Evolutionary conservation across 2,329 filamentous ascomycete species (phyloP), one percentile per base, ranked within the genome.

Genomic region (Aspergillus latus): DNA sequence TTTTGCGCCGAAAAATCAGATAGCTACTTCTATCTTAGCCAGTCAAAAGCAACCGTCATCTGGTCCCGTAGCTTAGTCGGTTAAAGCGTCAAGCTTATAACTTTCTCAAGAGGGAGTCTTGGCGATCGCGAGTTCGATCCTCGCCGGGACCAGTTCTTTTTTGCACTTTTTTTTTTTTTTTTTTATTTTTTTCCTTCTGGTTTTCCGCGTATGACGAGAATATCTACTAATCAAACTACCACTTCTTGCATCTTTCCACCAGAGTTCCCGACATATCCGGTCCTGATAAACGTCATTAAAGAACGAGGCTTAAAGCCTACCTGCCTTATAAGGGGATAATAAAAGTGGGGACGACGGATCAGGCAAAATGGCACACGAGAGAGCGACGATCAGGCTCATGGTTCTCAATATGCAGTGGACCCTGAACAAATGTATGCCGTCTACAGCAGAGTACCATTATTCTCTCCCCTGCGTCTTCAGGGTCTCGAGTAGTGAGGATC

Each of bases 311-410:
- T 37, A 37, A 37, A 37, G 13, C 21, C 21, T 21, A 21, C 21
- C 21, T 21, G 34, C 34, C 34, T 37, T 13, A 37, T 5, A 37
- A 9, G 34, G 34, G 34, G 34, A 4, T 13, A 37, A 37, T 13
- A 37, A 37, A 29, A 47, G 26, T 47, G 44, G 26, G 28, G 44
- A 16, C 7, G 29, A 49, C 43, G 13, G 45, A 48, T 44, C 52
- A 49, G 61, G 61, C 52, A 60, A 54, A 46, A 57, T 63, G 57
- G 59, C 61, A 63, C 61, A 59, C 61, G 61, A 54, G 28, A 32
- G 11, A 50, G 42, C 32, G 47, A 46, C 36, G 51, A 43, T 57
- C 39, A 49, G 11, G 36, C 42, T 37, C 34, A 37, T 5, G 30
- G 30, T 34, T 37, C 34, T 37, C 34, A 37, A 37, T 11, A 37